Evolutionary conservation across 768 basidiomycete species (phyloP).

Genomic region (Leccinum ochraceum): DNA sequence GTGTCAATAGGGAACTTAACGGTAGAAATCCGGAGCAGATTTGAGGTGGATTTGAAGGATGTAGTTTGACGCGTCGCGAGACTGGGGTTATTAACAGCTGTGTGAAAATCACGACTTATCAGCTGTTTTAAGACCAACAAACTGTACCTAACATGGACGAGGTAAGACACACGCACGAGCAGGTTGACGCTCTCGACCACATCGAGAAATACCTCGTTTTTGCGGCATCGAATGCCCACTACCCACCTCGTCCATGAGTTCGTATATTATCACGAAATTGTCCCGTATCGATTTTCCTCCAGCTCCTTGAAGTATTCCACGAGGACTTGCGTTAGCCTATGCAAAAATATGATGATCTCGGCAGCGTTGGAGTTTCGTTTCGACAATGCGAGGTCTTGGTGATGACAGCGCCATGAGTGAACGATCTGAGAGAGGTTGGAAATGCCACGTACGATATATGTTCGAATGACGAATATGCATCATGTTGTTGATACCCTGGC

Average conservation of each 20-base stretch:
- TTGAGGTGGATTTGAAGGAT: too few relatives aligned
- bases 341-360: constrained; percentile 95
- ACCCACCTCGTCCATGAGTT: constrained; percentile 40
- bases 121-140: too few relatives aligned
- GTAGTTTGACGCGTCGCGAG: background rate
- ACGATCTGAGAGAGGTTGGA: background rate
- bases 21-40: too few relatives aligned
- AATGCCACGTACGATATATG: constrained; percentile 63
- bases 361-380: constrained; percentile 96
- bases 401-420: background rate
- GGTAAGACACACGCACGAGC: constrained; percentile 27
- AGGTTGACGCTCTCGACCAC: too few relatives aligned
- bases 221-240: too few relatives aligned
- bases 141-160: too few relatives aligned
- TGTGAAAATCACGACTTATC: too few relatives aligned
- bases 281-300: constrained; percentile 40
- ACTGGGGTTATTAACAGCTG: too few relatives aligned
- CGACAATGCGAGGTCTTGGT: constrained; percentile 87
- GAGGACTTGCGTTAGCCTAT: constrained; percentile 84
- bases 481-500: constrained; percentile 96
- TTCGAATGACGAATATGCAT: constrained; percentile 94
- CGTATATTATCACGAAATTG: too few relatives aligned
- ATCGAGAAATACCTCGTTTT: too few relatives aligned
- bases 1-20: too few relatives aligned
- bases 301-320: constrained; percentile 99